Evolutionary conservation across 805 yeast species (phyloP).

Genomic region (Wickerhamomyces alni): DNA sequence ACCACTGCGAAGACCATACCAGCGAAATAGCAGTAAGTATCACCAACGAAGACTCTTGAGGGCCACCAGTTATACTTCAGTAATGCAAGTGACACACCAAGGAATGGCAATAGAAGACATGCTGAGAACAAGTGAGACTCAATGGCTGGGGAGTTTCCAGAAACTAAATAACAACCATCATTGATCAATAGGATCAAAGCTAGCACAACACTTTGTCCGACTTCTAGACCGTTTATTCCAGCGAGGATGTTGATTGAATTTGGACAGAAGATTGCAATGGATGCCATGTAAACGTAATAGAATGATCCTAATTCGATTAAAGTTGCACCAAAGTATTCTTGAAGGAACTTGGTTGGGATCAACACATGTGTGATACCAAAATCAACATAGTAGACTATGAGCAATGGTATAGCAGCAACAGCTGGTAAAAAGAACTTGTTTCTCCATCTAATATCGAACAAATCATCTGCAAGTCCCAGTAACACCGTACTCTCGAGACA

Average conservation of each 20-base stretch:
- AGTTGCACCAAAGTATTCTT: slow-evolving; percentile 31
- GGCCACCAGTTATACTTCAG: slow-evolving; percentile 86
- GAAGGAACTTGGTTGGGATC: slow-evolving; percentile 61
- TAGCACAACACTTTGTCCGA: slow-evolving; percentile 84
- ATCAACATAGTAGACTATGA: slow-evolving; percentile 88
- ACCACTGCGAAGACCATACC: slow-evolving; percentile 99
- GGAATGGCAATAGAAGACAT: slow-evolving; percentile 74
- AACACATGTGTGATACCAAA: slow-evolving; percentile 87
- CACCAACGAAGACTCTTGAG: slow-evolving; percentile 92
- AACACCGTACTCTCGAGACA: slow-evolving; percentile 80
- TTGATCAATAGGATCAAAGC: slow-evolving; percentile 67
- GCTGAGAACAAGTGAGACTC: slow-evolving; percentile 82
- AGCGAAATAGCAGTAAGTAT: slow-evolving; percentile 94
- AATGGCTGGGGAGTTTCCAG: slow-evolving; percentile 50
- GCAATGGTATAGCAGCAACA: slow-evolving; percentile 84
- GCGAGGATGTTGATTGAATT: slow-evolving; percentile 94
- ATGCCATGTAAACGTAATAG: slow-evolving; percentile 86
- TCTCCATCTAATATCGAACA: slow-evolving; percentile 95
- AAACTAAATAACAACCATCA: slow-evolving; percentile 63
- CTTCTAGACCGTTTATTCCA: slow-evolving; percentile 94
- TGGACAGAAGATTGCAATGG: slow-evolving; percentile 90
- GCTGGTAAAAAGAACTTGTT: slow-evolving; percentile 96
- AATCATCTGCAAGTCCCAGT: slow-evolving; percentile 87
- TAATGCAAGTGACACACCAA: slow-evolving; percentile 78
- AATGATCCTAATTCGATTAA: slow-evolving; percentile 67